A percentile compares a stretch with the other conserved stretches of the same genome.
Evolutionary conservation across 306 rosid species (phyloP).

Genomic region (Quercus bicolor): DNA sequence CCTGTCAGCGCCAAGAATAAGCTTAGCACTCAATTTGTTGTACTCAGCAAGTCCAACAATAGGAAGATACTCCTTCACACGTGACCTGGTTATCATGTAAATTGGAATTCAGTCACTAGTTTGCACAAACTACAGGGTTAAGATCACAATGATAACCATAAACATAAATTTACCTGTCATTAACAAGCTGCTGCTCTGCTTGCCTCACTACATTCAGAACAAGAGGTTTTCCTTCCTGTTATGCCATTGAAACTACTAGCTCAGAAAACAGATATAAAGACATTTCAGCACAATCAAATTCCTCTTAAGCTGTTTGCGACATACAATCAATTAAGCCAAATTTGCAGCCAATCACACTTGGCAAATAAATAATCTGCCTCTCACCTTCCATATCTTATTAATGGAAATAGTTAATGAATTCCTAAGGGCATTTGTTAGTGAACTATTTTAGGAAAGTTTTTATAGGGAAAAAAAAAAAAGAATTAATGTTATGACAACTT

Average conservation of each 20-base stretch:
- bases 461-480: too few relatives aligned
- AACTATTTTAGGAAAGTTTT: too few relatives aligned
- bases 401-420: too few relatives aligned
- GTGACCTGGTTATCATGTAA: slow-evolving; percentile 48
- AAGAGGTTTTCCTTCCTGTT: slow-evolving; percentile 95
- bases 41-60: slow-evolving; percentile 86
- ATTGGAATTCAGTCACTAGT: slow-evolving; percentile 11
- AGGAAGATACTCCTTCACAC: slow-evolving; percentile 86
- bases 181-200: slow-evolving; percentile 72
- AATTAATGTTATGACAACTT: too few relatives aligned
- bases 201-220: slow-evolving; percentile 84
- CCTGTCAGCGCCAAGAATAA: slow-evolving; percentile 95
- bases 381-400: not conserved
- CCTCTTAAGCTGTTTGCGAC: not conserved
- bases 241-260: slow-evolving; percentile 20
- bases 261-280: not conserved
- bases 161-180: slow-evolving; percentile 48
- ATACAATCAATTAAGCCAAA: not conserved
- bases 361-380: not conserved
- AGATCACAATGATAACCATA: slow-evolving; percentile 12
- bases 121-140: not conserved
- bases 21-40: slow-evolving; percentile 87
- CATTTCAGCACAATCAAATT: not conserved
- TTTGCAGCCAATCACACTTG: not conserved
- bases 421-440: too few relatives aligned